Evolutionary conservation across 805 yeast genomes (phyloP).

Genomic region (Metschnikowia amazonensis): DNA sequence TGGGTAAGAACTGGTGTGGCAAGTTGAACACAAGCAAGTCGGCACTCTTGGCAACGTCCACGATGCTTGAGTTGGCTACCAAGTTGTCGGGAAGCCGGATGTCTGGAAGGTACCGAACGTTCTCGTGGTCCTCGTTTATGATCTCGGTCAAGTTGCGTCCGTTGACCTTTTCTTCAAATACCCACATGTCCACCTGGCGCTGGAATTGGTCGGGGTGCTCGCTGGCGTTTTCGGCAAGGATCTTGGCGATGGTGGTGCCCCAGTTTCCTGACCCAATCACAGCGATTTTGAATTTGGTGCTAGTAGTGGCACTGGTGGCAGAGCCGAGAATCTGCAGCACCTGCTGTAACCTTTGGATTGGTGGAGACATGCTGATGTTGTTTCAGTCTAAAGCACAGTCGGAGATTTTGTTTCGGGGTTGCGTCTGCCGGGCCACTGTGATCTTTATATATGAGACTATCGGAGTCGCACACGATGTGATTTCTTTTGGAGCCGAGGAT

Average conservation of each 20-base stretch:
- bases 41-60: constrained; percentile 71
- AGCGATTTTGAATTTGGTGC: constrained; percentile 33
- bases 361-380: constrained; percentile 9
- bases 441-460: not conserved
- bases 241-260: constrained; percentile 97
- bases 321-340: constrained; percentile 17
- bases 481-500: constrained; percentile 1
- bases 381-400: not conserved
- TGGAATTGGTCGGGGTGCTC: constrained; percentile 71
- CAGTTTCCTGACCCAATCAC: constrained; percentile 94
- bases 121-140: constrained; percentile 86
- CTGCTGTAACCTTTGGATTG: constrained; percentile 20
- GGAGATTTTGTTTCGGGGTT: not conserved
- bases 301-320: constrained; percentile 11
- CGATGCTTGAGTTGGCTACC: constrained; percentile 80
- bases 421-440: not conserved
- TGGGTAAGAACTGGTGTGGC: constrained; percentile 92
- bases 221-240: constrained; percentile 81
- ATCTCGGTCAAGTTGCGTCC: constrained; percentile 84
- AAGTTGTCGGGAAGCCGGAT: constrained; percentile 83
- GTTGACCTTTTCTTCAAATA: constrained; percentile 75
- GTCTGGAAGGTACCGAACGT: constrained; percentile 90
- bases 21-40: constrained; percentile 90
- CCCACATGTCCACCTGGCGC: constrained; percentile 91
- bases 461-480: not conserved